These are phyloP conservation scores for Trichoderma sp. DNA, from an alignment of 2,329 filamentous ascomycete genomes.

Conservation along the genomic window DNA sequence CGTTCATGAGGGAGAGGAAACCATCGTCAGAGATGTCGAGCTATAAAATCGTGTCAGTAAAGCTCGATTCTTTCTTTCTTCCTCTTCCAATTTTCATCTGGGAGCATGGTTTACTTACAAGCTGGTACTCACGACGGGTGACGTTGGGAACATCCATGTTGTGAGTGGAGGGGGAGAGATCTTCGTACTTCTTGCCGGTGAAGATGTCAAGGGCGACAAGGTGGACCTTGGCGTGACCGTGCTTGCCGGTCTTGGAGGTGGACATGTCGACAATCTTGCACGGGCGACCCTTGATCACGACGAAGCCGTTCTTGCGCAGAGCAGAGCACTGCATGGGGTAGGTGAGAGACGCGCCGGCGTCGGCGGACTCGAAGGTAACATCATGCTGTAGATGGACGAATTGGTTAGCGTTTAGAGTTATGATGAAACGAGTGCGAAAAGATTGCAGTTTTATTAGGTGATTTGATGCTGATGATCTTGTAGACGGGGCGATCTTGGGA, in stretches of 20 bases:
- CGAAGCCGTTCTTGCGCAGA: constrained; percentile 98
- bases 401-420: constrained; percentile 20
- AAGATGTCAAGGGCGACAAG: constrained; percentile 98
- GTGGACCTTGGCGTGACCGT: constrained; percentile 99
- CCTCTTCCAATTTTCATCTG: not conserved
- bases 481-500: constrained; percentile 1
- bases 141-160: constrained; percentile 99
- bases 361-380: constrained; percentile 80
- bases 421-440: constrained; percentile 10
- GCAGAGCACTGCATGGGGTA: constrained; percentile 99
- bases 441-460: not conserved
- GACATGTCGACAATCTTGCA: constrained; percentile 99
- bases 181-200: constrained; percentile 99
- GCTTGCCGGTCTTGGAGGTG: constrained; percentile 99
- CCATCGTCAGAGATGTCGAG: constrained; percentile 91
- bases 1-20: constrained; percentile 90
- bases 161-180: constrained; percentile 96
- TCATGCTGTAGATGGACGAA: constrained; percentile 53
- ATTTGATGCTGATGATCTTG: constrained; percentile 22
- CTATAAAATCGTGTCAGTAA: constrained; percentile 42
- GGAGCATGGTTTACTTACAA: constrained; percentile 62
- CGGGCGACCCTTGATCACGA: constrained; percentile 96
- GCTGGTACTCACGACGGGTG: constrained; percentile 83
- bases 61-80: too few relatives aligned
- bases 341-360: constrained; percentile 92